phyloP scores from a whole-genome alignment of 495 filamentous ascomycete species.

The Trichoderma virens region DNA sequence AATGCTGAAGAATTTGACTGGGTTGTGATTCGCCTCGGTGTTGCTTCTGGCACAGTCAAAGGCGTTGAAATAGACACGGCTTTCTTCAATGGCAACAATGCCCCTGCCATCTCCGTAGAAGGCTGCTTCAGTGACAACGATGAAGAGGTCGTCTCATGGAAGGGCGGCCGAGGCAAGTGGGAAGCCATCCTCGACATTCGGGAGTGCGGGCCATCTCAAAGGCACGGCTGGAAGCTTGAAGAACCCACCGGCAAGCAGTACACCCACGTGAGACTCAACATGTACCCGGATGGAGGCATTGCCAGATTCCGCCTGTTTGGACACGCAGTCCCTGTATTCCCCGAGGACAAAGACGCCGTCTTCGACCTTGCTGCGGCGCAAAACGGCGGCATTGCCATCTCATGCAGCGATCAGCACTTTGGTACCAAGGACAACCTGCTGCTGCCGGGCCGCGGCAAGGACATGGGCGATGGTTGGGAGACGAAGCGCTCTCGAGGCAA shows the following conservation, averaged over 20 bases:
- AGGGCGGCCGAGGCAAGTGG: conserved; percentile 54
- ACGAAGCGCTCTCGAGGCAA: conserved; percentile 69
- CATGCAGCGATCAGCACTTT: conserved; percentile 80
- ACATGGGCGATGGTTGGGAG: conserved; percentile 97
- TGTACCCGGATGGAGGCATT: conserved; percentile 95
- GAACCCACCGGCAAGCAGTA: conserved; percentile 54
- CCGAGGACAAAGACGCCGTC: conserved; percentile 48
- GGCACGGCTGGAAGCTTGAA: conserved; percentile 71
- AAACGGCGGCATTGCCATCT: conserved; percentile 69
- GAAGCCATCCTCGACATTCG: conserved; percentile 61
- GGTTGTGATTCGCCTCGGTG: conserved; percentile 74
- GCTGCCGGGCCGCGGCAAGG: conserved; percentile 73
- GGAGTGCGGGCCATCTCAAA: conserved; percentile 66
- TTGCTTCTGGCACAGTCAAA: conserved; percentile 63
- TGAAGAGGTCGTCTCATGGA: conserved; percentile 51
- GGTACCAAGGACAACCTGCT: conserved; percentile 77
- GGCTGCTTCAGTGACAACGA: conserved; percentile 59
- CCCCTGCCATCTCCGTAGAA: conserved; percentile 59
- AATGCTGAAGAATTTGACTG: conserved; percentile 75
- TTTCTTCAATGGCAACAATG: conserved; percentile 12
- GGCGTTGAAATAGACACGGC: conserved; percentile 59
- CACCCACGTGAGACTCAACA: conserved; percentile 78
- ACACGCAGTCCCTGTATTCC: conserved; percentile 64
- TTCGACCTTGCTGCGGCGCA: conserved; percentile 80
- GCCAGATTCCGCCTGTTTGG: conserved; percentile 79